Evolutionary conservation across 768 basidiomycete species (phyloP).

Genomic region (Auriscalpium microsporum): DNA sequence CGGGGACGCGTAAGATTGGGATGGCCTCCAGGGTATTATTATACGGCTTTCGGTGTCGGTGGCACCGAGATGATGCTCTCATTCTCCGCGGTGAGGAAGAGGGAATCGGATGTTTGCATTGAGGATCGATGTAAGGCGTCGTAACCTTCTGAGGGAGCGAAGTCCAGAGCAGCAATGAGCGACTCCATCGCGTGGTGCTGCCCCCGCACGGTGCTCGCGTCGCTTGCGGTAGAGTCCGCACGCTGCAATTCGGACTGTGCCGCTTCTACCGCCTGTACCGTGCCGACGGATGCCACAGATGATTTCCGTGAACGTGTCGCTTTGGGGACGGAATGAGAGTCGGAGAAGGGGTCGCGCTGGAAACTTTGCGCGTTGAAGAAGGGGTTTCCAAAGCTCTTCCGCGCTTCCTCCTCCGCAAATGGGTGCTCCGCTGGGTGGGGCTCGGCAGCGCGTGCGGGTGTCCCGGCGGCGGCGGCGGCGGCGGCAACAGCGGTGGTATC

Average conservation of each 20-base stretch:
- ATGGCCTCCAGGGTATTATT: not conserved
- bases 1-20: not conserved
- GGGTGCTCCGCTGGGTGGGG: not conserved
- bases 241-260: not conserved
- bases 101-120: conserved; percentile 1
- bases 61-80: not conserved
- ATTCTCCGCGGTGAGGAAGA: not conserved
- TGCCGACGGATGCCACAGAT: conserved; percentile 3
- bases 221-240: conserved; percentile 4
- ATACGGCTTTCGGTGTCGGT: conserved; percentile 10
- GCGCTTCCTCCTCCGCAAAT: conserved; percentile 6
- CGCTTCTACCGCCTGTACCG: not conserved
- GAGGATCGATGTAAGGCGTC: not conserved
- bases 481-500: not conserved
- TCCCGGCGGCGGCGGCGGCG: not conserved
- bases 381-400: conserved; percentile 5
- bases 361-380: conserved; percentile 9
- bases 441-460: not conserved
- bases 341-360: conserved; percentile 12
- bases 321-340: conserved; percentile 1
- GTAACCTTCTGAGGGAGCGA: not conserved
- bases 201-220: not conserved
- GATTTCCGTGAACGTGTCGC: conserved; percentile 5
- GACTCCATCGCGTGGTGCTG: conserved; percentile 7
- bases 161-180: conserved; percentile 12